Evolutionary conservation across 805 yeast species (phyloP).

Genomic region (Candida saitoana): DNA sequence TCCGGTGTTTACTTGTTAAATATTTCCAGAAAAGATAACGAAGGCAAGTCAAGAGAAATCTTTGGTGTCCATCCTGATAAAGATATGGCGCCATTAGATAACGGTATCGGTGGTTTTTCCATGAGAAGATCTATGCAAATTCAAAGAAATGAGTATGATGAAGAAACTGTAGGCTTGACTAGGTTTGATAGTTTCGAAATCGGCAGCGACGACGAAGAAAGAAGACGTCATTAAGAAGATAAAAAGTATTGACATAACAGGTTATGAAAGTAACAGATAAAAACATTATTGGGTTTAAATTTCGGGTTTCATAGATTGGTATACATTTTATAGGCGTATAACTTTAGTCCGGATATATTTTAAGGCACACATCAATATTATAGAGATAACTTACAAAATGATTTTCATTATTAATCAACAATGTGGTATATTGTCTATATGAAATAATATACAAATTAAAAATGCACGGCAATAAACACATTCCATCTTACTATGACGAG

Average conservation of each 20-base stretch:
- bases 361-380: neutral
- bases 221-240: conserved; percentile 5
- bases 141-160: conserved; percentile 40
- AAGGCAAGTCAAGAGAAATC: conserved; percentile 52
- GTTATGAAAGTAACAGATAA: neutral
- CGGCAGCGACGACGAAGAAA: conserved; percentile 37
- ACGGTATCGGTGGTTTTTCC: conserved; percentile 68
- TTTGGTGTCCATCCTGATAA: conserved; percentile 52
- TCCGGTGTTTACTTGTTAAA: conserved; percentile 82
- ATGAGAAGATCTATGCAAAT: conserved; percentile 73
- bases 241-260: neutral
- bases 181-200: conserved; percentile 60
- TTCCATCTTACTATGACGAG: neutral
- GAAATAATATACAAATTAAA: conserved; percentile 1
- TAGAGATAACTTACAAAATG: neutral
- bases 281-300: neutral
- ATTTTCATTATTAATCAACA: neutral
- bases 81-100: conserved; percentile 68
- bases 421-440: neutral
- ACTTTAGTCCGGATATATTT: neutral
- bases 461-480: neutral
- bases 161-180: conserved; percentile 52
- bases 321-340: neutral
- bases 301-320: neutral
- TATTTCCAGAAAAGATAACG: conserved; percentile 64